Percentiles rank a stretch among this genome's conserved stretches.
phyloP scores from a whole-genome alignment of 257 asterid genomes.

The Echites panduratus region DNA sequence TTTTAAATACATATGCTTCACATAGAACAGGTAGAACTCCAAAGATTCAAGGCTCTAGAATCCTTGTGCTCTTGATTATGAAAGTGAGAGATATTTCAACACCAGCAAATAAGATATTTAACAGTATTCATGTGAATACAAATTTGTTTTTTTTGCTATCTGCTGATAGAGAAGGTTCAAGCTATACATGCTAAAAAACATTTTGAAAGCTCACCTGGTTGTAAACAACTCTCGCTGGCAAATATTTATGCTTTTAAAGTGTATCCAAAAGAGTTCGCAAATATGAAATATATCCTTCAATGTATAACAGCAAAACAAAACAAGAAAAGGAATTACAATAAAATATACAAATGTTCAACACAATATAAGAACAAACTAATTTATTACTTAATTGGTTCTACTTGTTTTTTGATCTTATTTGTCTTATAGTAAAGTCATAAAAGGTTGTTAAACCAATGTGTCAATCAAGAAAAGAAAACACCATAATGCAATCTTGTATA shows the following conservation, averaged over 20 bases:
- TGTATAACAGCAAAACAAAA: constrained; percentile 62
- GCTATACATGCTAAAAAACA: not conserved
- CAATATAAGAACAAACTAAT: not conserved
- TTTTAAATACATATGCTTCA: not conserved
- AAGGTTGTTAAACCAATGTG: too few relatives aligned
- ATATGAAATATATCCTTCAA: constrained; percentile 93
- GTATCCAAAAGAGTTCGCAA: constrained; percentile 97
- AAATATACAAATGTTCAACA: not conserved
- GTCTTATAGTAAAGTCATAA: not conserved
- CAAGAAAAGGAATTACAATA: not conserved
- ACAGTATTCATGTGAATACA: not conserved
- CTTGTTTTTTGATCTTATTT: not conserved
- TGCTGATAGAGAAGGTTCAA: not conserved
- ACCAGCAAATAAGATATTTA: not conserved
- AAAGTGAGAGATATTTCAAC: not conserved
- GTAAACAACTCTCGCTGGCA: constrained; percentile 83
- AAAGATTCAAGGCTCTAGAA: not conserved
- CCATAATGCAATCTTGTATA: not conserved
- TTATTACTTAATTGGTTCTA: not conserved
- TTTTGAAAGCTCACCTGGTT: constrained; percentile 58
- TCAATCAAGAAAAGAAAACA: too few relatives aligned
- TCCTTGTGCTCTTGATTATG: too few relatives aligned
- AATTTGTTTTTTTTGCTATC: not conserved
- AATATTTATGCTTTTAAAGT: constrained; percentile 89
- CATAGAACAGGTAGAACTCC: not conserved